These are phyloP conservation scores for Trifolium fragiferum DNA, from an alignment of 306 rosid species.

Conservation along the genomic window DNA sequence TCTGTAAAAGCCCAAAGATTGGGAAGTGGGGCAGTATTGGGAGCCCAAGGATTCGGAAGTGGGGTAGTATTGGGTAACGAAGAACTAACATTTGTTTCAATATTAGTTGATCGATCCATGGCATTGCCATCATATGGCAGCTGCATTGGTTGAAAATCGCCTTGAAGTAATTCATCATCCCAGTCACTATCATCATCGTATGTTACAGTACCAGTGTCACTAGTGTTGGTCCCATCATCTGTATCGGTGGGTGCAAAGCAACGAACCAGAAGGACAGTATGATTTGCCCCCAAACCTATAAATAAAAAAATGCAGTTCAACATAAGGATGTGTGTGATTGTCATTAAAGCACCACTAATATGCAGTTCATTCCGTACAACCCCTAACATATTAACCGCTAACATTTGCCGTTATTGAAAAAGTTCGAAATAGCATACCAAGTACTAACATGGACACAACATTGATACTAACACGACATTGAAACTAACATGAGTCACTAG, in stretches of 20 bases:
- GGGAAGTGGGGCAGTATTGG: too few relatives aligned
- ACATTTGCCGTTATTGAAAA: too few relatives aligned
- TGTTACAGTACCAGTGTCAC: too few relatives aligned
- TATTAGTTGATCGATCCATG: conserved; percentile 45
- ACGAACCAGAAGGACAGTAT: conserved; percentile 74
- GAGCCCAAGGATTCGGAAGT: conserved; percentile 85
- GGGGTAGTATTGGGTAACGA: conserved; percentile 82
- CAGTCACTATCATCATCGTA: conserved; percentile 56
- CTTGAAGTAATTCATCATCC: conserved; percentile 52
- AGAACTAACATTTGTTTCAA: conserved; percentile 50
- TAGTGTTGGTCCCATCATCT: conserved; percentile 30
- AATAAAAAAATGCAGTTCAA: not conserved
- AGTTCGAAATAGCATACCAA: too few relatives aligned
- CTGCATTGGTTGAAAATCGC: conserved; percentile 73
- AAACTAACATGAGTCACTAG: not conserved
- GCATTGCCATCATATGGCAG: conserved; percentile 44
- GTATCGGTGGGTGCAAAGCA: conserved; percentile 60
- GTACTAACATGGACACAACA: too few relatives aligned
- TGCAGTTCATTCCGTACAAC: too few relatives aligned
- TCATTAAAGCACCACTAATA: not conserved
- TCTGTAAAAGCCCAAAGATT: conserved; percentile 35
- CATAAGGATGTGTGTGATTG: too few relatives aligned
- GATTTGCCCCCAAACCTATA: conserved; percentile 79
- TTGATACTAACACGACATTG: too few relatives aligned
- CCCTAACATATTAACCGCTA: too few relatives aligned